These are phyloP conservation scores for Silene uniflora DNA, from an alignment of 148 eudicot genomes.

Conservation along the genomic window DNA sequence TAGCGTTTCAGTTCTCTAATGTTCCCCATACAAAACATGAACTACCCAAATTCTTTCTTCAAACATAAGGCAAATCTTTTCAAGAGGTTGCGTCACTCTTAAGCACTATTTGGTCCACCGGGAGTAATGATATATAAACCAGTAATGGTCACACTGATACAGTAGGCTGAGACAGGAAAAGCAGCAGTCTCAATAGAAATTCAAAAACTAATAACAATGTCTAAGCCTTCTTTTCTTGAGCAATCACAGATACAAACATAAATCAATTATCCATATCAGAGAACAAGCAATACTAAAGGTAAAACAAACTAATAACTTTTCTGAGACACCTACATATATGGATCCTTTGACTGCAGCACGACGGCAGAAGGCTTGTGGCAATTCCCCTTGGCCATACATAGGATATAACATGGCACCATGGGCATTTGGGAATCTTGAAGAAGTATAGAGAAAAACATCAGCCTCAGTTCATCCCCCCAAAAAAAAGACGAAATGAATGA, in stretches of 20 bases:
- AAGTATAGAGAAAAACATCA: constrained; percentile 15
- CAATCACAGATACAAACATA: no score
- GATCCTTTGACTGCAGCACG: constrained; percentile 99
- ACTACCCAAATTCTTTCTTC: not conserved
- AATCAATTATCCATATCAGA: not conserved
- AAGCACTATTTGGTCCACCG: no score
- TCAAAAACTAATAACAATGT: not conserved
- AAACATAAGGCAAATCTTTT: not conserved
- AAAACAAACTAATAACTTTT: not conserved
- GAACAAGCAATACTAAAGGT: not conserved
- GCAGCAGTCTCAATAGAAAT: not conserved
- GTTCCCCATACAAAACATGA: not conserved
- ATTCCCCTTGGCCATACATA: constrained; percentile 90
- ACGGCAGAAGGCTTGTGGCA: constrained; percentile 91
- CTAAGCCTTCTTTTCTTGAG: not conserved
- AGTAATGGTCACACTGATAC: not conserved
- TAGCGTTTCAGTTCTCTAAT: not conserved
- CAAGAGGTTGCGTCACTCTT: not conserved
- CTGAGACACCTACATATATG: constrained; percentile 61
- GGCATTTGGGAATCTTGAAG: constrained; percentile 71
- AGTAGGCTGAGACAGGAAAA: not conserved
- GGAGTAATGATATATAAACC: not conserved
- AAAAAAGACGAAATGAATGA: not conserved
- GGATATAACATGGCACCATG: constrained; percentile 86
- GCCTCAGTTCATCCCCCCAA: constrained; percentile 10